Evolutionary conservation across 306 rosid species (phyloP), one percentile per base, ranked within the genome.

Genomic region (Sophora flavescens): DNA sequence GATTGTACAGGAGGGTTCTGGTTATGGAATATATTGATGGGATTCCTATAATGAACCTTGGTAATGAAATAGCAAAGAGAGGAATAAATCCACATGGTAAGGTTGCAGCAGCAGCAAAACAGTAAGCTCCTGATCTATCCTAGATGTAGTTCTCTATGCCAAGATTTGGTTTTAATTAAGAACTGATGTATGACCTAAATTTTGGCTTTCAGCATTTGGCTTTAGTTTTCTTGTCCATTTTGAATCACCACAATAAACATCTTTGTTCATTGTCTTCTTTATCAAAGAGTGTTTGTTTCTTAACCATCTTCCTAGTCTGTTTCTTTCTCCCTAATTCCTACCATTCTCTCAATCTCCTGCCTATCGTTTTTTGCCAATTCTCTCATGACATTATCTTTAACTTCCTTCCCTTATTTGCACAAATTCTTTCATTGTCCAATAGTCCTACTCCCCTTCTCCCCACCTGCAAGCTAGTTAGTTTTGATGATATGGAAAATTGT

Each of bases 1-100:
- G 61, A 58, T 74, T 78, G 76, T 17, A 71, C 86, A 95, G 97
- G 93, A 89, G 97, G 84, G 87, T 84, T 72, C 80, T 95, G 75
- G 93, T 90, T 39, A 95, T 95, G 99, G 99, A 95, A 78, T 95
- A 85, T 82, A 87, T 95, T 14, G 90, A 90, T 68, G 99, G 99
- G 70, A 63, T 86, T 83, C 99, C 99, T 65, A 90, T 95, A 82
- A 85, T 95, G 74, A 90, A 87, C 78, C 97, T 95, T 42, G 99
- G 99, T 51, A 91, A 92, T 74, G 99, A 92, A 83, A 92, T 95
- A 76, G 93, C 90, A 5, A 95, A 89, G 84, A 85, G 97, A 75
- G 99, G 99, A 68, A 81, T 95, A 81, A 76, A 92, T 75, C 93
- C 99, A 53, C 75, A 47, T 80, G 86, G 99, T 81, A 90, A 78